phyloP scores from a whole-genome alignment of 495 filamentous ascomycete species.

The Hapsidospora chrysogenum region DNA sequence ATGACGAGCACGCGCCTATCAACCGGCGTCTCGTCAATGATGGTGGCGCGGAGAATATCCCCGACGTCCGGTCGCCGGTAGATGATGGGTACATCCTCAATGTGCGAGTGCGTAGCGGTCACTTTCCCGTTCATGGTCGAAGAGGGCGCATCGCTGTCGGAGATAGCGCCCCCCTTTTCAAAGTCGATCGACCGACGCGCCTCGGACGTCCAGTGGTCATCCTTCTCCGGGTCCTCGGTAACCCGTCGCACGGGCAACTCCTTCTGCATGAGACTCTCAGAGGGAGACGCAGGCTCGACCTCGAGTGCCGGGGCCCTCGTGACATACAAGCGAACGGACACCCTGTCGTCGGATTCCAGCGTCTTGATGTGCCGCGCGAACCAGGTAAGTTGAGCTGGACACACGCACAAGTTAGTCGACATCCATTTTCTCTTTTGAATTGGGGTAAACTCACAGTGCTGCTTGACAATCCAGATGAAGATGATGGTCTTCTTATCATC shows the following conservation, averaged over 20 bases:
- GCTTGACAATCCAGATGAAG: slow-evolving; percentile 36
- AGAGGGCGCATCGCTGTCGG: no score
- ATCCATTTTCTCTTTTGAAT: neutral
- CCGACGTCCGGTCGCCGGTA: slow-evolving; percentile 24
- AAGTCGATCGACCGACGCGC: no score
- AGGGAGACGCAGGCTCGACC: neutral
- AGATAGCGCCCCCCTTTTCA: no score
- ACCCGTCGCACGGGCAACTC: neutral
- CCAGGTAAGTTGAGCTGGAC: slow-evolving; percentile 24
- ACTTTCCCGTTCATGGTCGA: neutral
- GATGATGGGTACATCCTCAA: slow-evolving; percentile 8
- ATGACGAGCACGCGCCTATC: slow-evolving; percentile 30
- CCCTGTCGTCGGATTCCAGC: slow-evolving; percentile 19
- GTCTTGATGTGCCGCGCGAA: slow-evolving; percentile 31
- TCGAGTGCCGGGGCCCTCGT: slow-evolving; percentile 12
- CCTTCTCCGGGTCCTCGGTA: no score
- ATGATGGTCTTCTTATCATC: slow-evolving; percentile 29
- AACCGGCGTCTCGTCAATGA: slow-evolving; percentile 18
- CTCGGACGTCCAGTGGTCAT: no score
- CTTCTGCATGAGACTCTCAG: neutral
- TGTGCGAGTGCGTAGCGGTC: slow-evolving; percentile 2
- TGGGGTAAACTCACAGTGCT: slow-evolving; percentile 21
- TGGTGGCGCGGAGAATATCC: slow-evolving; percentile 20
- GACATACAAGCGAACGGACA: slow-evolving; percentile 23
- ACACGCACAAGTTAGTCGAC: neutral